A percentile compares a stretch with the other conserved stretches of the same genome.
phyloP scores from a whole-genome alignment of 352 stramenopile genomes.

The Phytophthora constricta region DNA sequence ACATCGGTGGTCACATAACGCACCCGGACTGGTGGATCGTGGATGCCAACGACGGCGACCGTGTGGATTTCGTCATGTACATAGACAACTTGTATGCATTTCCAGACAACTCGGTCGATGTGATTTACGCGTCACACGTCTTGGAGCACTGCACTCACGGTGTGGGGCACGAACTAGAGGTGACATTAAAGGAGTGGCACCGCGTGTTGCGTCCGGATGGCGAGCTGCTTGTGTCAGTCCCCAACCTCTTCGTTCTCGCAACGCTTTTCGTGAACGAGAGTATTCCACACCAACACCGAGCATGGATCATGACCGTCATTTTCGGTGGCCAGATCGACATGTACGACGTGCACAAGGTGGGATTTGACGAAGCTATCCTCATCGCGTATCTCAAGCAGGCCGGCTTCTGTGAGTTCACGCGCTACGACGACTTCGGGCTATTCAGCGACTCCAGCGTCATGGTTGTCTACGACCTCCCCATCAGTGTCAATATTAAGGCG shows the following conservation, averaged over 20 bases:
- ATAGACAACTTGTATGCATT: slow-evolving; percentile 81
- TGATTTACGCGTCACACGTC: slow-evolving; percentile 79
- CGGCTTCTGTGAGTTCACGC: slow-evolving; percentile 66
- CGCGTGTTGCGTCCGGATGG: slow-evolving; percentile 69
- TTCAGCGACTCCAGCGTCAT: slow-evolving; percentile 64
- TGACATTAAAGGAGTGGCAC: slow-evolving; percentile 74
- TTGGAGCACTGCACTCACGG: slow-evolving; percentile 79
- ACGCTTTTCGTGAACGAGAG: slow-evolving; percentile 65
- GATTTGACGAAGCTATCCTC: slow-evolving; percentile 71
- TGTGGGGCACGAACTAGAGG: slow-evolving; percentile 50
- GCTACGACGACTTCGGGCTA: slow-evolving; percentile 55
- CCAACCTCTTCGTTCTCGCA: slow-evolving; percentile 65
- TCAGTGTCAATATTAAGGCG: slow-evolving; percentile 75
- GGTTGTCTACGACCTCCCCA: slow-evolving; percentile 45
- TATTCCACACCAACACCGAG: slow-evolving; percentile 56
- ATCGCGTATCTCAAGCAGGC: slow-evolving; percentile 42
- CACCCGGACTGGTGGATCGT: slow-evolving; percentile 73
- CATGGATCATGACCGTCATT: slow-evolving; percentile 79
- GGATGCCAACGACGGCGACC: slow-evolving; percentile 51
- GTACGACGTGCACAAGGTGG: slow-evolving; percentile 82
- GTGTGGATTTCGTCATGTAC: slow-evolving; percentile 66
- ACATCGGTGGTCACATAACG: slow-evolving; percentile 63
- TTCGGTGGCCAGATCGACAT: slow-evolving; percentile 70
- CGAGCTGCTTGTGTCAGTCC: slow-evolving; percentile 65
- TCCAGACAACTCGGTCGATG: slow-evolving; percentile 55